These are phyloP conservation scores for Elongisporangium senticosum DNA, from an alignment of 352 stramenopile species.

Conservation along the genomic window DNA sequence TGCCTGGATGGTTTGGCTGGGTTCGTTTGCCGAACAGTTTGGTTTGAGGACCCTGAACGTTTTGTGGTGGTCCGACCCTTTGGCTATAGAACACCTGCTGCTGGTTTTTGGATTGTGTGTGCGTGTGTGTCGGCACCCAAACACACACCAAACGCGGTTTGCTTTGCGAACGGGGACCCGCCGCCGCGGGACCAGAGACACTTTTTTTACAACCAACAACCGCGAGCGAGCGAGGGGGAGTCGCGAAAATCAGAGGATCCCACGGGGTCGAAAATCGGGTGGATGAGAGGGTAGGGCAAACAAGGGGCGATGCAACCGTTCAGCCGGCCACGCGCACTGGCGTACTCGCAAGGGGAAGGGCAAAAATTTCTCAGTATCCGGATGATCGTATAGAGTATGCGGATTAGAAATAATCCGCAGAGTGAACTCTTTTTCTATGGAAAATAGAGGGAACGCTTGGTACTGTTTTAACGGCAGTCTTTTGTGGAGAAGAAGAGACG, in stretches of 20 bases:
- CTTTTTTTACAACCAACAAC: neutral
- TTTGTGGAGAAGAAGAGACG: neutral
- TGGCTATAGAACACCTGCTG: neutral
- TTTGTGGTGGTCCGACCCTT: neutral
- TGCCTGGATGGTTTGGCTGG: neutral
- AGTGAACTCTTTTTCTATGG: too few species aligned
- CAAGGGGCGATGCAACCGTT: neutral
- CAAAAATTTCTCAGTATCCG: neutral
- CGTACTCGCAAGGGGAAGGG: neutral
- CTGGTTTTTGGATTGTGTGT: neutral
- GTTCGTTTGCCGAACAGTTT: neutral
- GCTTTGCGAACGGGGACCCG: neutral
- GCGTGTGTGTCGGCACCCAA: neutral
- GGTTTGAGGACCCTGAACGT: neutral
- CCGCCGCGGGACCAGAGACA: neutral
- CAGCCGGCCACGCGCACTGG: neutral
- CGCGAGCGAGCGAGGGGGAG: neutral
- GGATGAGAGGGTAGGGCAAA: neutral
- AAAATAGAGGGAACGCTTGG: neutral
- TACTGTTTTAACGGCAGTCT: neutral
- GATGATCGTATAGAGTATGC: neutral
- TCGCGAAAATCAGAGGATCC: neutral
- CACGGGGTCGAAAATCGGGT: neutral
- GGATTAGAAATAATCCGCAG: too few species aligned
- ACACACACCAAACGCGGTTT: neutral